Conservation (phyloP, 2,329 filamentous ascomycete genomes). For the Fusarium falciforme region DNA sequence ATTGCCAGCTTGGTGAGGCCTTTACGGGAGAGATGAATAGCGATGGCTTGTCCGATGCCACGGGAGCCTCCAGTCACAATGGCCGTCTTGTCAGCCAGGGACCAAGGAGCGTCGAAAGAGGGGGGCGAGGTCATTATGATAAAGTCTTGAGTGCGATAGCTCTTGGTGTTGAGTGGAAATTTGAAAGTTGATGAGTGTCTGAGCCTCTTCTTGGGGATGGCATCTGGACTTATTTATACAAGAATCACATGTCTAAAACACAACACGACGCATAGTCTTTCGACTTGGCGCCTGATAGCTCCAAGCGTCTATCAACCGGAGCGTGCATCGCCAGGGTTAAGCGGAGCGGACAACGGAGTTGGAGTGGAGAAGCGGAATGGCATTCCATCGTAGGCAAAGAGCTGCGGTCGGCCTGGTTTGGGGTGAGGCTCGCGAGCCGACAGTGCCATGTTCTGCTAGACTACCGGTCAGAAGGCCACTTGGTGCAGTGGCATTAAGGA, state of each 20-base stretch:
- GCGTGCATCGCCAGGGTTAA: too few relatives aligned
- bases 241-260: background rate
- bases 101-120: background rate
- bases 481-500: background rate
- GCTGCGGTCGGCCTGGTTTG: background rate
- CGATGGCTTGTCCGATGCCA: slow-evolving; percentile 11
- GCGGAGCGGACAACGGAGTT: background rate
- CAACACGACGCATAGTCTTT: background rate
- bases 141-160: too few relatives aligned
- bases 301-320: too few relatives aligned
- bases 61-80: slow-evolving; percentile 12
- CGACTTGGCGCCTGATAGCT: background rate
- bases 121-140: background rate
- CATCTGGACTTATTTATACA: background rate
- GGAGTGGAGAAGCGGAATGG: background rate
- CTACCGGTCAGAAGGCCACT: background rate
- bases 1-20: slow-evolving; percentile 6
- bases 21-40: slow-evolving; percentile 11
- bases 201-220: background rate
- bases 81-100: slow-evolving; percentile 9
- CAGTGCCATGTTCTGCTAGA: background rate
- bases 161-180: too few relatives aligned
- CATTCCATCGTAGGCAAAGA: background rate
- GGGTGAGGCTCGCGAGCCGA: background rate
- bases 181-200: too few relatives aligned